Percentiles rank a stretch among this genome's conserved stretches.
Conservation (phyloP, 805 yeast genomes). For the Cyberlindnera sargentensis region DNA sequence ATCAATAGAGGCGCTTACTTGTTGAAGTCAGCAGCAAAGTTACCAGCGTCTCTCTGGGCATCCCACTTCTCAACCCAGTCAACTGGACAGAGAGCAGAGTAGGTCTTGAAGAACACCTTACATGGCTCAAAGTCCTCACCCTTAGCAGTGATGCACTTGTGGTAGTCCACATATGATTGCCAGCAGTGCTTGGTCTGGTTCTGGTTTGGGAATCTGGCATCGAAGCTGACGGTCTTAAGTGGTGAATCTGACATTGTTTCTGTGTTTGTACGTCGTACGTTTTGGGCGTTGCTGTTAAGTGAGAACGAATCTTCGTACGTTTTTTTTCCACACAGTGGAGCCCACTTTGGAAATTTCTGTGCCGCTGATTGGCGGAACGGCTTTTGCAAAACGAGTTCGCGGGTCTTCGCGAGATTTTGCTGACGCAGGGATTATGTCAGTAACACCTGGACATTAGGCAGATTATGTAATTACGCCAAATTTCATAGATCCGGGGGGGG, state of each 20-base stretch:
- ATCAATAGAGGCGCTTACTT: neutral
- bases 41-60: slow-evolving; percentile 67
- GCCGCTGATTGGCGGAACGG: slow-evolving; percentile 12
- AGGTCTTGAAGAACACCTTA: slow-evolving; percentile 88
- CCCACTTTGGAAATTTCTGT: slow-evolving; percentile 4
- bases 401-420: neutral
- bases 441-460: too few species aligned
- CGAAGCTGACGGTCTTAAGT: slow-evolving; percentile 66
- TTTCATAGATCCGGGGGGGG: too few species aligned
- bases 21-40: slow-evolving; percentile 44
- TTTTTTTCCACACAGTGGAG: slow-evolving; percentile 3
- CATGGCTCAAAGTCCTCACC: slow-evolving; percentile 99
- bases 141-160: slow-evolving; percentile 92
- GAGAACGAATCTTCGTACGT: neutral
- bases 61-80: slow-evolving; percentile 88
- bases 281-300: neutral
- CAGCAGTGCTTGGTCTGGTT: slow-evolving; percentile 99
- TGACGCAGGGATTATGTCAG: too few species aligned
- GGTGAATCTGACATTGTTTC: slow-evolving; percentile 29
- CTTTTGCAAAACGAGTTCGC: neutral
- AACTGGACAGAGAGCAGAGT: slow-evolving; percentile 76
- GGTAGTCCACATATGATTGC: slow-evolving; percentile 96
- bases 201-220: slow-evolving; percentile 93
- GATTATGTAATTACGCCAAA: too few species aligned
- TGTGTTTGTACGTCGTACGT: neutral